Percentiles rank a stretch among this genome's conserved stretches.
These are phyloP conservation scores for Melocanna baccifera DNA, from an alignment of 176 grass and related monocot genomes.

Conservation along the genomic window DNA sequence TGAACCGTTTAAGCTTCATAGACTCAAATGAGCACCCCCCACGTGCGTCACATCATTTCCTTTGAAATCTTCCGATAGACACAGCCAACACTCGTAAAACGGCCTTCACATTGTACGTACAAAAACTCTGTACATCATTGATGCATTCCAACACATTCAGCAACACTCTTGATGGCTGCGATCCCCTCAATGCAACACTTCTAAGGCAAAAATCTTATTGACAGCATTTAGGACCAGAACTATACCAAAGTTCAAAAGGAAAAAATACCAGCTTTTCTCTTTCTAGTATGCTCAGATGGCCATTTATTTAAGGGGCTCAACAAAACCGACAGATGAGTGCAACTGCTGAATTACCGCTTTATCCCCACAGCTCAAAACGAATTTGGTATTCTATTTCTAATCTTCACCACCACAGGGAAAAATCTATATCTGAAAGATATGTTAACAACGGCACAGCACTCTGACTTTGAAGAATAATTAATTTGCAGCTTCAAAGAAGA, in stretches of 20 bases:
- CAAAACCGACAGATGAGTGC: constrained; percentile 16
- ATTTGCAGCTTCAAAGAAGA: constrained; percentile 86
- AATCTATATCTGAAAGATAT: constrained; percentile 35
- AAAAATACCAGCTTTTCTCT: constrained; percentile 3
- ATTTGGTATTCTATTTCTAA: constrained; percentile 39
- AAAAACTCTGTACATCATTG: constrained; percentile 40
- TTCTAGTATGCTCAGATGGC: constrained; percentile 16
- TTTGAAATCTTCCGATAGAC: background rate
- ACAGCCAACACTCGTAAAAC: constrained; percentile 9
- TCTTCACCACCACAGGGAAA: constrained; percentile 28
- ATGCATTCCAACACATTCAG: constrained; percentile 15
- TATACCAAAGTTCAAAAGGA: constrained; percentile 23
- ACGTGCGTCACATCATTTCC: background rate
- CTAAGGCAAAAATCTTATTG: constrained; percentile 29
- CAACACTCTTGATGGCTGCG: background rate
- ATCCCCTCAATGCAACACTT: background rate
- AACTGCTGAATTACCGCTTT: constrained; percentile 29
- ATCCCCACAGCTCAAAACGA: constrained; percentile 24
- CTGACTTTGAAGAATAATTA: constrained; percentile 43
- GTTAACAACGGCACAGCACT: constrained; percentile 19
- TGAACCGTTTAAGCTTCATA: too few species aligned
- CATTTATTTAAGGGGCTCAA: constrained; percentile 24
- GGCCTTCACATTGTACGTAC: background rate
- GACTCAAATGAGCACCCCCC: too few species aligned
- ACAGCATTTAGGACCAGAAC: constrained; percentile 28